Evolutionary conservation across 2,329 filamentous ascomycete genomes (phyloP), one percentile per base, ranked within the genome.

Genomic region (Dactylellina drechsleri): DNA sequence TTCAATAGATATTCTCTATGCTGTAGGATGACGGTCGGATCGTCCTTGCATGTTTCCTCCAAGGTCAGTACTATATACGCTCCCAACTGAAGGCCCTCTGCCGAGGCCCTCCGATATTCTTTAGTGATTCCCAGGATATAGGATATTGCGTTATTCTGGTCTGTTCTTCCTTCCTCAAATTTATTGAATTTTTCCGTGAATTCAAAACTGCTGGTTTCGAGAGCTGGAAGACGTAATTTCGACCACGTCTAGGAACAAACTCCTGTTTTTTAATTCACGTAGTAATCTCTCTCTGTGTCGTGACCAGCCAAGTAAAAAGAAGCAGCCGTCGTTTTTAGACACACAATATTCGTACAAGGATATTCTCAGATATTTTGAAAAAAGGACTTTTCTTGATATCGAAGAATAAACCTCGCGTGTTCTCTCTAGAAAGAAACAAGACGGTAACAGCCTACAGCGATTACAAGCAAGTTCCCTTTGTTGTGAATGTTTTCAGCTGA

Each of bases 401-500:
- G 13, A 54, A 60, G 36, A 43, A 52, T 54, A 23, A 57, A 45
- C 66, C 66, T 58, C 45, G 58, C 58, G 36, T 40, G 60, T 60
- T 59, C 66, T 74, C 70, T 75, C 64, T 73, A 74, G 64, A 68
- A 75, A 75, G 64, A 68, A 68, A 68, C 64, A 54, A 65, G 52
- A 64, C 50, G 71, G 71, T 75, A 75, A 75, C 49, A 50, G 71
- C 58, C 71, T 75, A 75, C 71, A 68, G 71, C 71, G 64, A 68
- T 75, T 75, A 75, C 71, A 75, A 75, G 71, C 71, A 67, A 75
- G 71, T 75, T 65, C 53, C 26, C 36, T 58, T 56, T 45, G 23
- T 64, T 64, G n/a, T 31, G 57, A 15, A 28, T 8, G 12, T 68
- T 31, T 26, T 62, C 50, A 60, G 64, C 62, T 59, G 64, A 41